These are phyloP conservation scores for Lathyrus sativus DNA, from an alignment of 306 rosid species.

Conservation along the genomic window DNA sequence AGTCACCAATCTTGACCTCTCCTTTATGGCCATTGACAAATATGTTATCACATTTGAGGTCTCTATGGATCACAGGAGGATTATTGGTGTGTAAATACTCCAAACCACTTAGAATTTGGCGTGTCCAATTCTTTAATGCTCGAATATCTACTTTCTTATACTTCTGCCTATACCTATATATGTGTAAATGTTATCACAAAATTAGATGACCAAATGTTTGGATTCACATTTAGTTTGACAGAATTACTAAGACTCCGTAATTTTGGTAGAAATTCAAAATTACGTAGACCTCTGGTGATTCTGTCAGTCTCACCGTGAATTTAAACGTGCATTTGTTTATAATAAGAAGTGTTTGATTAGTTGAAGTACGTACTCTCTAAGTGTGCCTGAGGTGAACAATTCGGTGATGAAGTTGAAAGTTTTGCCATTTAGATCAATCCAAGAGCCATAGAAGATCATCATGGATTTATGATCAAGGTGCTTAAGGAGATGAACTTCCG, in stretches of 20 bases:
- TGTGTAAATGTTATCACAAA: conserved; percentile 1
- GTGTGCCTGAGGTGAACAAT: conserved; percentile 90
- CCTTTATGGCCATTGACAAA: conserved; percentile 92
- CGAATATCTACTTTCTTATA: conserved; percentile 54
- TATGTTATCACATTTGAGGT: conserved; percentile 85
- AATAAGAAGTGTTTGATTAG: background rate
- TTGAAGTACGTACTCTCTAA: conserved; percentile 81
- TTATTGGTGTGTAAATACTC: conserved; percentile 64
- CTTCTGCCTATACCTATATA: conserved; percentile 65
- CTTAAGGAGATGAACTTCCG: conserved; percentile 91
- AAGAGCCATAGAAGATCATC: conserved; percentile 67
- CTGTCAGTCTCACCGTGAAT: too few relatives aligned
- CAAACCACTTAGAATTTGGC: conserved; percentile 73
- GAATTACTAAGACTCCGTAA: too few relatives aligned
- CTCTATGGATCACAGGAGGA: conserved; percentile 91
- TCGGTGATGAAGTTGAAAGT: conserved; percentile 95
- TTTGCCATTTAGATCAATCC: conserved; percentile 64
- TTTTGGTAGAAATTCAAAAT: too few relatives aligned
- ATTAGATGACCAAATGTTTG: background rate
- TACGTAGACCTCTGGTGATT: too few relatives aligned
- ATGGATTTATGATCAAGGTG: conserved; percentile 75
- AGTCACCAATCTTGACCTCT: conserved; percentile 84
- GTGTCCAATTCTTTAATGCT: conserved; percentile 80
- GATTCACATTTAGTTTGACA: too few relatives aligned
- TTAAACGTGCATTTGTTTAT: background rate